These are phyloP conservation scores for Handroanthus guayacan DNA, from an alignment of 257 asterid species.

Conservation along the genomic window DNA sequence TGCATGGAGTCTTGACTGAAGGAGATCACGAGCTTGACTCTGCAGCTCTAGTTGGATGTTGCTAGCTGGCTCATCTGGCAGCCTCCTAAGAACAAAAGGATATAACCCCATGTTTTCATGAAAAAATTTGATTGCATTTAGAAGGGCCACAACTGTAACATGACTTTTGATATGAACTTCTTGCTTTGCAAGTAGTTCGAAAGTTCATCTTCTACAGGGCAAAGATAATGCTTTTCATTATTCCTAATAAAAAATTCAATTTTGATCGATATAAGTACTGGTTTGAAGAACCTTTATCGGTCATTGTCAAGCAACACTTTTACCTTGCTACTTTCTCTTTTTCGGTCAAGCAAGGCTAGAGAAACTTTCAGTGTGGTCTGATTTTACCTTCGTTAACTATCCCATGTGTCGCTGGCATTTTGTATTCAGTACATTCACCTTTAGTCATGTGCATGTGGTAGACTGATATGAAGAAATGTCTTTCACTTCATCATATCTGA, in stretches of 20 bases:
- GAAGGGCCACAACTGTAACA: background rate
- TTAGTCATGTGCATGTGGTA: background rate
- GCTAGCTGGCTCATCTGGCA: too few relatives aligned
- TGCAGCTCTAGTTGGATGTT: too few relatives aligned
- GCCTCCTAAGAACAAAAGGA: too few relatives aligned
- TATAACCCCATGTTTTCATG: background rate
- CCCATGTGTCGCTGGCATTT: background rate
- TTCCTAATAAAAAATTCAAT: background rate
- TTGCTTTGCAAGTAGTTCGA: background rate
- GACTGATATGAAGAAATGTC: background rate
- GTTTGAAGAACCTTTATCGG: background rate
- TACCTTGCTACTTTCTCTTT: background rate
- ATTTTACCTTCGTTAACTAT: background rate
- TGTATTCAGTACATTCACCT: background rate
- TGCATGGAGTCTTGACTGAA: background rate
- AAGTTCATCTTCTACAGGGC: background rate
- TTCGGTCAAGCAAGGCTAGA: conserved; percentile 7
- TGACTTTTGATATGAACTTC: background rate
- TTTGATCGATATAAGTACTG: background rate
- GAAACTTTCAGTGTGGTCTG: background rate
- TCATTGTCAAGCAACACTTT: background rate
- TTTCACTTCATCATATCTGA: background rate
- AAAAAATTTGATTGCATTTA: background rate
- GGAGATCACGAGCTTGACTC: background rate
- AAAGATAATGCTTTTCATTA: background rate